These are phyloP conservation scores for Suillus fuscotomentosus DNA, from an alignment of 768 basidiomycete genomes.

Conservation along the genomic window DNA sequence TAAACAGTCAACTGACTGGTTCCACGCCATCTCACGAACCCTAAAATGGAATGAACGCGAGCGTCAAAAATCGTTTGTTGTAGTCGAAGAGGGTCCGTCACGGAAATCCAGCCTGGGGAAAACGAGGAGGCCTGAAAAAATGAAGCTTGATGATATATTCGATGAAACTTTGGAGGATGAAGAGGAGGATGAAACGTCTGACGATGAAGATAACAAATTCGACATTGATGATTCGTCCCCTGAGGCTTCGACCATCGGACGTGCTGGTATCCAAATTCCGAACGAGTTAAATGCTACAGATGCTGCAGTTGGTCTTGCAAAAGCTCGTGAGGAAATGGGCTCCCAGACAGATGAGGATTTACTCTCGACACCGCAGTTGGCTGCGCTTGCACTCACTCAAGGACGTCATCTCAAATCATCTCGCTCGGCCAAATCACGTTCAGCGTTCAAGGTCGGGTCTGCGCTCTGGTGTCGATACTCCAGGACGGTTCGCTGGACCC, in stretches of 20 bases:
- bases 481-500: conserved; percentile 55
- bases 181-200: conserved; percentile 47
- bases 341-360: conserved; percentile 27
- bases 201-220: conserved; percentile 70
- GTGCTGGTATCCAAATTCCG: conserved; percentile 5
- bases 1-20: conserved; percentile 98
- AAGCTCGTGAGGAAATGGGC: conserved; percentile 24
- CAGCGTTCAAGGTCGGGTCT: conserved; percentile 35
- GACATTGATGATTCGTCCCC: conserved; percentile 92
- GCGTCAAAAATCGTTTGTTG: conserved; percentile 97
- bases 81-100: conserved; percentile 84
- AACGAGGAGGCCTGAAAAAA: conserved; percentile 9
- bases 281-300: conserved; percentile 16
- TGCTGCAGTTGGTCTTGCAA: conserved; percentile 23
- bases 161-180: conserved; percentile 43
- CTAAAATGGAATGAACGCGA: conserved; percentile 99
- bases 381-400: conserved; percentile 32
- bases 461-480: conserved; percentile 62
- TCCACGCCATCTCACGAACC: conserved; percentile 93
- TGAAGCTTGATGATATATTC: conserved; percentile 15
- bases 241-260: conserved; percentile 36
- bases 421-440: conserved; percentile 30
- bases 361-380: conserved; percentile 25
- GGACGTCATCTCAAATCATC: conserved; percentile 29
- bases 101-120: conserved; percentile 35